phyloP scores from a whole-genome alignment of 2,329 filamentous ascomycete species.

The Atkinsonella hypoxylon region DNA sequence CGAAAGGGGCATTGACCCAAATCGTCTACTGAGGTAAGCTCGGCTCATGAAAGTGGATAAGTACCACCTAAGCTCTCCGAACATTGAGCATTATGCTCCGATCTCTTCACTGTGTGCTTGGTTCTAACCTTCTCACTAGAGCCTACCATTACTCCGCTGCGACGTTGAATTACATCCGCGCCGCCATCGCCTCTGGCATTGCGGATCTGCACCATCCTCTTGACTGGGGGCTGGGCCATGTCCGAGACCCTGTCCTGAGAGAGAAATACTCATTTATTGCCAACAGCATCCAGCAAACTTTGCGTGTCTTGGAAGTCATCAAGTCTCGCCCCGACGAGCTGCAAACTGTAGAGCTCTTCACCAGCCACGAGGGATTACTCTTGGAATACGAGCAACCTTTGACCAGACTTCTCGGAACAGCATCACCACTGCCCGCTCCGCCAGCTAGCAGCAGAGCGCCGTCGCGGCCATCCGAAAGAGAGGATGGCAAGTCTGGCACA shows the following conservation, averaged over 20 bases:
- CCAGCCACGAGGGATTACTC: slow-evolving; percentile 86
- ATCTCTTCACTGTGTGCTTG: background rate
- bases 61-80: too few relatives aligned
- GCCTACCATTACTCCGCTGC: slow-evolving; percentile 95
- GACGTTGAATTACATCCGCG: slow-evolving; percentile 85
- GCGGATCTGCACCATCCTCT: slow-evolving; percentile 88
- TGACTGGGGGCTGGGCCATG: slow-evolving; percentile 90
- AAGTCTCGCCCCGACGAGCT: slow-evolving; percentile 76
- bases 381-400: slow-evolving; percentile 89
- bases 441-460: slow-evolving; percentile 20
- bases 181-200: slow-evolving; percentile 73
- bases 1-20: slow-evolving; percentile 71
- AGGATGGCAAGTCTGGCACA: slow-evolving; percentile 7
- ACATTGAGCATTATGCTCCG: too few relatives aligned
- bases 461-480: slow-evolving; percentile 27
- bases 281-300: slow-evolving; percentile 72
- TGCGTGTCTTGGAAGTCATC: slow-evolving; percentile 89
- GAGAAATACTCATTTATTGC: slow-evolving; percentile 80
- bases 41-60: background rate
- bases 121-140: slow-evolving; percentile 23
- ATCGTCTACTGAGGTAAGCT: slow-evolving; percentile 58
- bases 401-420: slow-evolving; percentile 62
- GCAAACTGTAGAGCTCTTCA: slow-evolving; percentile 88
- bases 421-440: slow-evolving; percentile 21
- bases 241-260: slow-evolving; percentile 71